Percentiles rank a stretch among this genome's conserved stretches.
These are phyloP conservation scores for Dysphania ambrosioides DNA, from an alignment of 148 eudicot species.

Conservation along the genomic window DNA sequence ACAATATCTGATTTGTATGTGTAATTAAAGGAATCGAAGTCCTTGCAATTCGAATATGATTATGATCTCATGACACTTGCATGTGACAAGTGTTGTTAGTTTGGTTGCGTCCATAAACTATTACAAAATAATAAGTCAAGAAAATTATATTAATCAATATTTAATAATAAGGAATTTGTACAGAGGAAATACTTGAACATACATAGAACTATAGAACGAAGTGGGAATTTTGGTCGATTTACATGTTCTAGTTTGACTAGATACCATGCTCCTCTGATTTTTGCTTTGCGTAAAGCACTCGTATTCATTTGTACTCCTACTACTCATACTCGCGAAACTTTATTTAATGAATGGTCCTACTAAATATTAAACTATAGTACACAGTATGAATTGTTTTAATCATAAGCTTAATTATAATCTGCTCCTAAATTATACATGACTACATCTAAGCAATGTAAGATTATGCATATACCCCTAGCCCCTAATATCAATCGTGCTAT, in stretches of 20 bases:
- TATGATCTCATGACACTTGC: slow-evolving; percentile 35
- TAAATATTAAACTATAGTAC: neutral
- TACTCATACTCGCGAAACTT: neutral
- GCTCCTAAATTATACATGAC: slow-evolving; percentile 12
- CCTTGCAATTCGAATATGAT: slow-evolving; percentile 33
- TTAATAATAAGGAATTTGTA: neutral
- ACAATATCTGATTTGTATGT: neutral
- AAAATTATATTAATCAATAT: neutral
- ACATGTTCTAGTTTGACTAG: slow-evolving; percentile 42
- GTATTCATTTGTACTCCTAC: too few relatives aligned
- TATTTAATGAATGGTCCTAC: neutral
- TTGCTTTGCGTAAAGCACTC: slow-evolving; percentile 11
- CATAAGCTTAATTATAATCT: slow-evolving; percentile 1
- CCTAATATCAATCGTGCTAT: neutral
- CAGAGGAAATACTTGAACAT: slow-evolving; percentile 5
- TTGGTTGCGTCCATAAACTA: slow-evolving; percentile 11
- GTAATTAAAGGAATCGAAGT: neutral
- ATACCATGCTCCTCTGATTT: slow-evolving; percentile 36
- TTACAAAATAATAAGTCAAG: neutral
- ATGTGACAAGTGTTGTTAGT: slow-evolving; percentile 33
- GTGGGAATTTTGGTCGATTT: slow-evolving; percentile 47
- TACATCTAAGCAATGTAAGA: slow-evolving; percentile 26
- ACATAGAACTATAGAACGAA: too few relatives aligned
- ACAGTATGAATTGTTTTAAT: neutral
- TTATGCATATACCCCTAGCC: slow-evolving; percentile 18